These are phyloP conservation scores for Phytophthora vignae DNA, from an alignment of 352 stramenopile genomes.

Conservation along the genomic window DNA sequence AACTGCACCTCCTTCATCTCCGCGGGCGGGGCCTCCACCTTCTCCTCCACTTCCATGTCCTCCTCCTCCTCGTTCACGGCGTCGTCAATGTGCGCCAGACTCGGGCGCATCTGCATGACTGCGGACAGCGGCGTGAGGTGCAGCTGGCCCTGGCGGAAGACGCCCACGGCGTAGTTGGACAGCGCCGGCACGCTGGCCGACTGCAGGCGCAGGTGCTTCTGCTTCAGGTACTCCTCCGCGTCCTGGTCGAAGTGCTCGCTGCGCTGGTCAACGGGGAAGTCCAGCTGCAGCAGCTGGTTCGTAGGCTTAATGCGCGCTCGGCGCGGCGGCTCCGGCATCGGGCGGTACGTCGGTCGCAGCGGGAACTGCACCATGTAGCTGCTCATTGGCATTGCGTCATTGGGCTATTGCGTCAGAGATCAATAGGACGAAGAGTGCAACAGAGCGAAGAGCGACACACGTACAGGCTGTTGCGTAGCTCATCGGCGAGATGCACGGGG, in stretches of 20 bases:
- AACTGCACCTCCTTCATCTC: constrained; percentile 88
- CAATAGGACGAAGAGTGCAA: neutral
- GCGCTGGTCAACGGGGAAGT: constrained; percentile 78
- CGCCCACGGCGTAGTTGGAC: constrained; percentile 81
- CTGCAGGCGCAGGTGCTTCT: constrained; percentile 73
- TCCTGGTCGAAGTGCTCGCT: constrained; percentile 81
- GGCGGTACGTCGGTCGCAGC: constrained; percentile 78
- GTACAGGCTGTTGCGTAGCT: constrained; percentile 74
- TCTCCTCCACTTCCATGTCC: constrained; percentile 65
- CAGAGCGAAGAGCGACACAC: constrained; percentile 17
- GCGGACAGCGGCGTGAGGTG: constrained; percentile 76
- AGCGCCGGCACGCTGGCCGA: constrained; percentile 69
- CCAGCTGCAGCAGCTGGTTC: constrained; percentile 81
- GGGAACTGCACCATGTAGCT: constrained; percentile 86
- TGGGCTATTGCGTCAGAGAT: too few species aligned
- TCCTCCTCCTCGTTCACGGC: constrained; percentile 75
- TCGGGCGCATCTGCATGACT: constrained; percentile 87
- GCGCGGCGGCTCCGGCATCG: constrained; percentile 67
- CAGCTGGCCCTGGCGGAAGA: constrained; percentile 83
- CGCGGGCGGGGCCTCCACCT: constrained; percentile 50
- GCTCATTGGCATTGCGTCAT: neutral
- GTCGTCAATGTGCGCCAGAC: constrained; percentile 80
- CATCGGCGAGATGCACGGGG: constrained; percentile 81
- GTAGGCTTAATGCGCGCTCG: constrained; percentile 74
- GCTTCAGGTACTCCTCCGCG: constrained; percentile 83